A percentile compares a stretch with the other conserved stretches of the same genome.
Conservation (phyloP, 768 basidiomycete species). For the Lactarius hengduanensis region DNA sequence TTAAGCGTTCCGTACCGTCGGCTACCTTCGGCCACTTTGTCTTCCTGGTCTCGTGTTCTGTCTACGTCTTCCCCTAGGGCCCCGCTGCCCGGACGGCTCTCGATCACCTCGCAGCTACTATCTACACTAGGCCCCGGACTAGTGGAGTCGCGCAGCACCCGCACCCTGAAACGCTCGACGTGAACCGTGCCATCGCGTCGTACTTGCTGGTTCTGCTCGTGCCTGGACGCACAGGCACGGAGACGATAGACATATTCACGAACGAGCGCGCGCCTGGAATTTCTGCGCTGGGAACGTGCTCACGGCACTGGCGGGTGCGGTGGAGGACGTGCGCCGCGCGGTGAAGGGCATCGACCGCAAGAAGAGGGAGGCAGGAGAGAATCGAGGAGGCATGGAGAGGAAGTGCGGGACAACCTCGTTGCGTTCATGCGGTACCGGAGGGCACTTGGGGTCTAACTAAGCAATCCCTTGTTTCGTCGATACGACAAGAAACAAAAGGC, state of each 20-base stretch:
- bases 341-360: slow-evolving; percentile 66
- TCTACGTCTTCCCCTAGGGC: too few relatives aligned
- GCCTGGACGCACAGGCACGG: slow-evolving; percentile 46
- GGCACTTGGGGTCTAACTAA: slow-evolving; percentile 45
- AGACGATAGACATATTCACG: slow-evolving; percentile 86
- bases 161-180: slow-evolving; percentile 49
- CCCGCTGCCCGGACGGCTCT: too few relatives aligned
- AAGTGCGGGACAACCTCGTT: slow-evolving; percentile 69
- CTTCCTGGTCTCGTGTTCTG: too few relatives aligned
- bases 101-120: too few relatives aligned
- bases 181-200: slow-evolving; percentile 64
- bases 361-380: slow-evolving; percentile 61
- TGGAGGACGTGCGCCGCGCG: slow-evolving; percentile 60
- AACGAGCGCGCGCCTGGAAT: slow-evolving; percentile 78
- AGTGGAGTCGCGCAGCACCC: slow-evolving; percentile 54
- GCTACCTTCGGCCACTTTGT: too few relatives aligned
- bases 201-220: slow-evolving; percentile 62
- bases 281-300: slow-evolving; percentile 65
- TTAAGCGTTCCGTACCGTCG: too few relatives aligned
- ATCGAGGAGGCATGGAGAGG: slow-evolving; percentile 68
- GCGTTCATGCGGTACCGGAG: slow-evolving; percentile 76
- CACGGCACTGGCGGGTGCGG: slow-evolving; percentile 52
- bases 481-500: neutral
- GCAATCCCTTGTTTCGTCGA: neutral
- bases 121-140: too few relatives aligned